Base-by-base conservation (phyloP, 495 filamentous ascomycete genomes). In the Endocarpon pusillum region DNA sequence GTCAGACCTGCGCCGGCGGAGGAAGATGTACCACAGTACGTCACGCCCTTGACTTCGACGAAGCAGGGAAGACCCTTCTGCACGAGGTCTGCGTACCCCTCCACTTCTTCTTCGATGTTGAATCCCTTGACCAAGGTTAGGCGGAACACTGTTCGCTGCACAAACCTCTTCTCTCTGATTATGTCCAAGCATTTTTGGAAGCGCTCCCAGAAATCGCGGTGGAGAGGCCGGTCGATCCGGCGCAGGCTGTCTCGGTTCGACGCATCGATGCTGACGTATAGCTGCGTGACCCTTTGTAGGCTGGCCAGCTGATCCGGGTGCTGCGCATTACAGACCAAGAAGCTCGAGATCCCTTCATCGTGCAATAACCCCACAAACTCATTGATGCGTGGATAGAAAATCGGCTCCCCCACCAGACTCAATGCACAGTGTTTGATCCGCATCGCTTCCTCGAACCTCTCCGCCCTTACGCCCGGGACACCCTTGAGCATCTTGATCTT, bases 381-480 rank as follows among this genome's bases (percentile, higher is more conserved):
- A 54, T 96, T 94, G 60, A 96, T 96, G 53, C 87, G 76, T 15
- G 87, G 87, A 52, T 96, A 96, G 66, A 94, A 96, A 42, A 96
- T 92, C 4, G 87, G 87, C 51, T 96, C 87, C 37, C 87, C 87
- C 23, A 96, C 87, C 27, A 96, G 64, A 46, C 71, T 78, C 15
- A 96, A 61, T 1, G 87, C 87, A 52, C 87, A 96, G 53, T 96
- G 87, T 2, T 81, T 68, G 40, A 96, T 91, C 19, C 73, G 67
- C 78, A 94, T 86, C 0, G 86, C 87, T 54, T 94, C 87, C 3
- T 73, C 74, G 47, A 92, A 94, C 10, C 87, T 67, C 53, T 94
- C 87, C 0, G 87, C 81, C 6, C 87, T 69, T 4, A 96, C 82
- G 6, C 87, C 87, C 0, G 87, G 87, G 1, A 96, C 78, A 33